Percentiles rank a stretch among this genome's conserved stretches.
These are phyloP conservation scores for Scleromitrula shiraiana DNA, from an alignment of 2,329 filamentous ascomycete genomes.

Conservation along the genomic window DNA sequence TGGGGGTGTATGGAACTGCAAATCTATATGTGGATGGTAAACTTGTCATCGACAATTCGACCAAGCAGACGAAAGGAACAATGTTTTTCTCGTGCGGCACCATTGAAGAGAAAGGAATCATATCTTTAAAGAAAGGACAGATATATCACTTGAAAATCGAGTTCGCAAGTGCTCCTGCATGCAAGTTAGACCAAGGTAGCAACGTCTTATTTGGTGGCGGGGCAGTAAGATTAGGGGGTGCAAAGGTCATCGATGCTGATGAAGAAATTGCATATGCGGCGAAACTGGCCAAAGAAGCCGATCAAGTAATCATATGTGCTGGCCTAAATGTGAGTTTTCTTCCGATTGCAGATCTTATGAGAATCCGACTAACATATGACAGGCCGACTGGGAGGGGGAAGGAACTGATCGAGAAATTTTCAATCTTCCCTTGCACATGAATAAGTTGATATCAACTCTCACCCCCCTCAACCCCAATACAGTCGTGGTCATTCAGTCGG, in stretches of 20 bases:
- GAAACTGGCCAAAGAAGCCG: constrained; percentile 55
- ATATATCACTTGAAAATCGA: constrained; percentile 28
- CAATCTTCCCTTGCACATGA: constrained; percentile 22
- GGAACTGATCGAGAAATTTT: constrained; percentile 23
- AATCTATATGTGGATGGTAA: constrained; percentile 30
- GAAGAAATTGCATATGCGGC: constrained; percentile 59
- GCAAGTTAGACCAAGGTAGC: constrained; percentile 41
- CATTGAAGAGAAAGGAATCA: constrained; percentile 26
- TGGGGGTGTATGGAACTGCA: constrained; percentile 32
- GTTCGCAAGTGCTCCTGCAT: constrained; percentile 51
- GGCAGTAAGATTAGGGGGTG: constrained; percentile 54
- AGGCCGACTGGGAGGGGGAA: constrained; percentile 36
- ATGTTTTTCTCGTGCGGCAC: constrained; percentile 34
- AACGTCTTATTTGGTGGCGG: constrained; percentile 48
- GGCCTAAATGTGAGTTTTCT: constrained; percentile 51
- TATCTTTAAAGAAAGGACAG: constrained; percentile 24
- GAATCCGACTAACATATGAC: constrained; percentile 36
- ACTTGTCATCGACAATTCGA: constrained; percentile 29
- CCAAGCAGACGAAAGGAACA: constrained; percentile 30
- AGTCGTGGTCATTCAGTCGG: constrained; percentile 68
- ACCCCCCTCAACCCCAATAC: constrained; percentile 53
- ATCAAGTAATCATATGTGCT: constrained; percentile 68
- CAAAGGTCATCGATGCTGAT: constrained; percentile 46
- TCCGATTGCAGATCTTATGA: constrained; percentile 45
- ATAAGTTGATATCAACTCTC: constrained; percentile 40